Evolutionary conservation across 2,329 filamentous ascomycete genomes (phyloP), one percentile per base, ranked within the genome.

Genomic region (Talaromyces sp.): DNA sequence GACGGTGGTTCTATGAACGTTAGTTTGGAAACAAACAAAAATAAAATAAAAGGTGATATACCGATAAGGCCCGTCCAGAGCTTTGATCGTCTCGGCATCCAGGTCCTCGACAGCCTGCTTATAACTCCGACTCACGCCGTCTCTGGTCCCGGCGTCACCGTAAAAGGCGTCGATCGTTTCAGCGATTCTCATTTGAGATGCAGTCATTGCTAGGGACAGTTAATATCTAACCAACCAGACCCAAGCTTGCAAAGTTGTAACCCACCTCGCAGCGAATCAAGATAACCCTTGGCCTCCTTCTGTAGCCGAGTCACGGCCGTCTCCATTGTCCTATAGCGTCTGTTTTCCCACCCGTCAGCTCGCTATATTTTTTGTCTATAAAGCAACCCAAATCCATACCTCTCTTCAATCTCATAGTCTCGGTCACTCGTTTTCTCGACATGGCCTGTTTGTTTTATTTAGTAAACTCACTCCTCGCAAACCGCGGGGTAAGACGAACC

Each of bases 131-230:
- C 91, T 96, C 63, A 99, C 95, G 61, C 95, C 95, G 75, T 99
- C 96, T 71, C 88, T 91, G 57, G 95, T 92, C 57, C 96, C 96
- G 1, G 93, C 89, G 74, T 99, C 95, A 61, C 95, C 95, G 79
- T 99, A 99, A 78, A 99, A 99, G 47, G 95, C 95, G 79, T 99
- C 95, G 78, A 99, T 99, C 23, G 95, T 99, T 78, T 99, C 95
- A 67, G 95, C 95, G 76, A 99, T 98, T 73, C 94, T 89, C 94
- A 99, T 98, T 79, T 99, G 95, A 59, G 93, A 97, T 58, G 95
- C 94, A 16, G 95, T 99, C 95, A 99, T 99, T 68, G 95, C 94
- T 92, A 67, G 33, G 42, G 3, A 50, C 28, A 27, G 59, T 30
- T 60, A 59, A 47, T 16, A 56, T 57, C 34, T 50, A 57, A 57